Evolutionary conservation across 75 land plant species (phyloP), one percentile per base, ranked within the genome.

Genomic region (Sequoia sempervirens): DNA sequence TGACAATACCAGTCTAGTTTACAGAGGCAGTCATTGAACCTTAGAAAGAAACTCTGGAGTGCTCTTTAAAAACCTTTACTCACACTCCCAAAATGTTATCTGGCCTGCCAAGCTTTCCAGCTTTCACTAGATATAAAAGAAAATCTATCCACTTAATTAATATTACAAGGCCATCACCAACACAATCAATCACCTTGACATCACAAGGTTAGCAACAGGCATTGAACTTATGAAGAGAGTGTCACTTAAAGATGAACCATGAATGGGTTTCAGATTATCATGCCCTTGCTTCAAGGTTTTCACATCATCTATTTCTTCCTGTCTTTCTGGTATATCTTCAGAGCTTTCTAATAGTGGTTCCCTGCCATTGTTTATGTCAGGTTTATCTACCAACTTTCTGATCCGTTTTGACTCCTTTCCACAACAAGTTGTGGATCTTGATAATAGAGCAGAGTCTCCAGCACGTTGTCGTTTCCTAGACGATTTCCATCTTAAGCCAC

Each of bases 131-230:
- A 45, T 13, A 45, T 13, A 10, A 43, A 41, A 26, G 70, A 9
- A 11, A 76, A 26, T 43, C 52, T 45, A 78, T 23, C 80, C 52
- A 78, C 45, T 78, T 45, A 78, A 45, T 26, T 78, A n/a, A 78
- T 43, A 41, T 45, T 45, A 45, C 80, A 78, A 26, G 50, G 30
- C 80, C 13, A 45, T 47, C 52, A 45, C 30, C 80, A 23, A 78
- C 45, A 78, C 47, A 43, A 43, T 23, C 80, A 41, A 43, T 78
- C 80, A 78, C 46, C 80, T 78, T 78, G 80, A 78, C 80, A 78
- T 78, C 80, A 78, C 80, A 78, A 78, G 80, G 80, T 78, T 78
- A 78, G 80, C 80, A 78, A 78, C 80, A 45, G 80, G 52, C 80
- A 78, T 78, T 43, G 80, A 78, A 78, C 50, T 78, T 11, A 78